Conservation (phyloP, 495 filamentous ascomycete species). For the Aspergillus saccharolyticus region DNA sequence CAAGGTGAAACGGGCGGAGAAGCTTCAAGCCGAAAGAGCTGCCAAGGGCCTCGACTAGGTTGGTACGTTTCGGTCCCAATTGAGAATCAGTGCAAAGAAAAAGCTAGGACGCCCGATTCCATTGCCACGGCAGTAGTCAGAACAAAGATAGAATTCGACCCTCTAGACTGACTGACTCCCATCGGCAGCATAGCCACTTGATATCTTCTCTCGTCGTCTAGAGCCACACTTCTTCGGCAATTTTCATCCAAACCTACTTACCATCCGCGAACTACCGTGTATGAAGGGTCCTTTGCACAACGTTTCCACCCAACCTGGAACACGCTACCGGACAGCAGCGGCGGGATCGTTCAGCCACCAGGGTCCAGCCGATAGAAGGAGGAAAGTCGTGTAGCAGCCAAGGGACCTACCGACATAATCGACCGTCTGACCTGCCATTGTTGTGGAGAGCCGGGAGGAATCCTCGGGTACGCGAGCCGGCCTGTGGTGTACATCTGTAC, state of each 20-base stretch:
- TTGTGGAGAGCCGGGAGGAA: constrained; percentile 3
- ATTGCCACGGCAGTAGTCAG: not conserved
- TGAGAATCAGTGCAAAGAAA: not conserved
- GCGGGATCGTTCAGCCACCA: not conserved
- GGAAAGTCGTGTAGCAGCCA: not conserved
- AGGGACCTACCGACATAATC: not conserved
- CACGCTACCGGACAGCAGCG: not conserved
- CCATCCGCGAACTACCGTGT: not conserved
- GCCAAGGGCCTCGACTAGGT: constrained; percentile 24
- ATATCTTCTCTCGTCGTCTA: too few species aligned
- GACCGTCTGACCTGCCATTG: not conserved
- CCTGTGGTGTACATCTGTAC: constrained; percentile 5
- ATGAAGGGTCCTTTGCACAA: constrained; percentile 1
- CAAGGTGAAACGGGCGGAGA: constrained; percentile 59
- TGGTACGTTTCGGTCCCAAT: not conserved
- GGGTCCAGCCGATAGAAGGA: constrained; percentile 1
- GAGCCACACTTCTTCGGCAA: not conserved
- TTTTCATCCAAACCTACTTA: not conserved
- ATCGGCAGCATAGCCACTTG: not conserved
- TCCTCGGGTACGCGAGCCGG: constrained; percentile 5
- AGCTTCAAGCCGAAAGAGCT: constrained; percentile 55
- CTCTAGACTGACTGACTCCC: not conserved
- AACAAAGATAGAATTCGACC: not conserved
- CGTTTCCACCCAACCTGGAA: not conserved
- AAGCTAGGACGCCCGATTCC: not conserved